Evolutionary conservation across 805 yeast genomes (phyloP), one percentile per base, ranked within the genome.

Genomic region (Candida tammaniensis): DNA sequence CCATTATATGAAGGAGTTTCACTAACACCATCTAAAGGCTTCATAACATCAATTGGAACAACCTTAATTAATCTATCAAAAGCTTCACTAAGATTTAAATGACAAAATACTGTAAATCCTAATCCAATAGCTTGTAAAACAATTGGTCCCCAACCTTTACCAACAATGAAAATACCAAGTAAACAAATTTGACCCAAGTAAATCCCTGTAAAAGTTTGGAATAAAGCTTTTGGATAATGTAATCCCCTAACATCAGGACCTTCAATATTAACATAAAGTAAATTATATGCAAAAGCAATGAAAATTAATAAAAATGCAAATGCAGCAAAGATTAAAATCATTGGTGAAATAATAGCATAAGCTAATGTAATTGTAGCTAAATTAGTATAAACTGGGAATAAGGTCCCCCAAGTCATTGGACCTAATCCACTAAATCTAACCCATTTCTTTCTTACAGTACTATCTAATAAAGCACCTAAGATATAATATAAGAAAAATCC

Each of bases 91-190:
- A 91, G 57, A 43, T 77, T 73, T 19, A 76, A 12, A 50, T 91
- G 96, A 39, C 76, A 69, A 52, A 86, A 81, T 4, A 74, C 73
- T 0, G 97, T 86, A 44, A 72, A 58, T 7, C 72, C 74, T 10
- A 86, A 49, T 26, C 82, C 68, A 33, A 89, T 68, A 1, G 78
- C 80, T 56, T 84, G 86, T 35, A 91, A 61, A 3, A 81, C 85
- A 44, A 88, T 72, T 23, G 96, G 95, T 28, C 96, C 98, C 96
- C 96, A 91, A 26, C 94, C 83, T 68, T 86, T 86, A 42, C 94
- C 88, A 36, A 91, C 94, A 12, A 78, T 85, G 55, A 87, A 89
- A 36, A 93, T 59, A 36, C 96, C 97, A 35, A 93, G 55, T 43
- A 93, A 49, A 67, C 96, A 86, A 15, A 88, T 61, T 60, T 91